phyloP scores from a whole-genome alignment of 2,329 filamentous ascomycete genomes.

The Hymenoscyphus repandus region DNA sequence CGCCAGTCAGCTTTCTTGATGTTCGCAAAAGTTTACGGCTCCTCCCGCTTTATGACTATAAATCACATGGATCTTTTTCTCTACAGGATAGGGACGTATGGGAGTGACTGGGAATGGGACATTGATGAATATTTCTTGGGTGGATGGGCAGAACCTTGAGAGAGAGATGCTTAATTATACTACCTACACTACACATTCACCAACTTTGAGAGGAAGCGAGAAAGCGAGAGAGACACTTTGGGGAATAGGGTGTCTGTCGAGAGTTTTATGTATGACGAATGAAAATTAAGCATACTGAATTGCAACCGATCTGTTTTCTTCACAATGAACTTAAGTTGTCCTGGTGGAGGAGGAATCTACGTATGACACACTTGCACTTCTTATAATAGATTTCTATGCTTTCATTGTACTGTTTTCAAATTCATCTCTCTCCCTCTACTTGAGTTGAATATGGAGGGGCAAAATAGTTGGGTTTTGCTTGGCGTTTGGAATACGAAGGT shows the following conservation, averaged over 20 bases:
- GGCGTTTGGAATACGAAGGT: too few relatives aligned
- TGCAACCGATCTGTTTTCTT: too few relatives aligned
- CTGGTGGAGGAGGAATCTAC: too few relatives aligned
- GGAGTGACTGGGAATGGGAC: not conserved
- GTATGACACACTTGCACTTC: too few relatives aligned
- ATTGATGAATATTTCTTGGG: not conserved
- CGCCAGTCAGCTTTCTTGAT: conserved; percentile 27
- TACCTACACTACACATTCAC: not conserved
- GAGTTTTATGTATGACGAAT: conserved; percentile 11
- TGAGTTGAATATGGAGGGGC: too few relatives aligned
- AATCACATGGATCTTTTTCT: too few relatives aligned
- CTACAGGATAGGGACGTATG: not conserved
- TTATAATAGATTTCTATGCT: too few relatives aligned
- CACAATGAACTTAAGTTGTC: too few relatives aligned
- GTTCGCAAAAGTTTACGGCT: not conserved
- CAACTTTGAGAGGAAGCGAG: not conserved
- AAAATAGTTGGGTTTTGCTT: too few relatives aligned
- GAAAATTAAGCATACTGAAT: conserved; percentile 3
- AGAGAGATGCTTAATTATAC: not conserved
- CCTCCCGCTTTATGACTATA: not conserved
- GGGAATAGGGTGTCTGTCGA: too few relatives aligned
- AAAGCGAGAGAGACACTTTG: not conserved
- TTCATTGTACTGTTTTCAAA: too few relatives aligned
- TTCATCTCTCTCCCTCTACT: too few relatives aligned
- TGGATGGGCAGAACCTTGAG: not conserved